Base-by-base conservation (phyloP, 345 rosid species). In the Eucalyptus cloeziana region DNA sequence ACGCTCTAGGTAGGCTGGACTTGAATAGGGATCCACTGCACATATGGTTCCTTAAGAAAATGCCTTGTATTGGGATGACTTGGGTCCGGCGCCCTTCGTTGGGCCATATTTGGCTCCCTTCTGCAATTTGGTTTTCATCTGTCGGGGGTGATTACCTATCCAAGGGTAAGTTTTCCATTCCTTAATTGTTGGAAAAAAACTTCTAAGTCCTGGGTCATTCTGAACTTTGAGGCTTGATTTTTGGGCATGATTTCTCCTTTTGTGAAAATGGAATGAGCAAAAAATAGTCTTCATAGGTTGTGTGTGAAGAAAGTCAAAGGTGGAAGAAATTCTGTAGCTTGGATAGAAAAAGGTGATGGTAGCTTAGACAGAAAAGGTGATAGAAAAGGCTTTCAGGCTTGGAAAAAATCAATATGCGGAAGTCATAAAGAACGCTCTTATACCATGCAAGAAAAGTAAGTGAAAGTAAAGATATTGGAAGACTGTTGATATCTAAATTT, bases 131-230 rank as follows among this genome's bases (percentile, higher is more conserved):
- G 9, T 64, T 30, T 64, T 64, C 37, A 7, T n/a, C 3, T 7
- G 0, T 31, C 0, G 4, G 5, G 8, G 10, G 16, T 64, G 76
- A 14, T 7, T 13, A 31, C 10, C 8, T 12, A 64, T 64, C 3
- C 3, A 13, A 64, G 76, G 21, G 37, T n/a, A n/a, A 64, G 37
- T 64, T 64, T 64, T 64, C 76, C 76, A 64, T 30, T n/a, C 10
- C 76, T 64, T 64, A 21, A 64, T 64, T 14, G 76, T 64, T 64
- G 19, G 37, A n/a, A 64, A 64, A 64, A 13, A n/a, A 60, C 4
- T 27, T 64, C 21, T n/a, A 1, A 64, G 33, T 14, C 76, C 0
- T 1, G 2, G 40, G 37, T 30, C 37, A 7, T n/a, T 30, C 2
- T 0, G 0, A 1, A 64, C 37, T 64, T 64, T 7, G 37, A 64